Conservation (phyloP, 352 stramenopile species). For the Aphanomyces euteiches region DNA sequence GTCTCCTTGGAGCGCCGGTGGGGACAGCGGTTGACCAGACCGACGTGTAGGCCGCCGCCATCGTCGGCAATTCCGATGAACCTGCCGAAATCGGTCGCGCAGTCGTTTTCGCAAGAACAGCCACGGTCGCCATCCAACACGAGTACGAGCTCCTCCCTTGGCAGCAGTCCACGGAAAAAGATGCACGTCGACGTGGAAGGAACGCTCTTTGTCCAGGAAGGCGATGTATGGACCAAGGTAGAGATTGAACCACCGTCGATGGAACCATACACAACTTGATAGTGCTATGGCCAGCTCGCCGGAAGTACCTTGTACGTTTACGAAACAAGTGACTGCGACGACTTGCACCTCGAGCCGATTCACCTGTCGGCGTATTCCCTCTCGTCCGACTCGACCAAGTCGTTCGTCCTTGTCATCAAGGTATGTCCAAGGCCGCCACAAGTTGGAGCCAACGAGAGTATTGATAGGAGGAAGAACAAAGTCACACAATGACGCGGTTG, state of each 20-base stretch:
- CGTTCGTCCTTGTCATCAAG: slow-evolving; percentile 8
- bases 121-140: background rate
- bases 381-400: background rate
- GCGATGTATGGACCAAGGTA: slow-evolving; percentile 27
- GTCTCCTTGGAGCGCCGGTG: background rate
- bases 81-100: background rate
- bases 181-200: slow-evolving; percentile 5
- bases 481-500: background rate
- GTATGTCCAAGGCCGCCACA: background rate
- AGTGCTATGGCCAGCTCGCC: slow-evolving; percentile 19
- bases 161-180: background rate
- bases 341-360: background rate
- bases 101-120: background rate
- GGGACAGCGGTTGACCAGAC: too few species aligned
- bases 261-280: background rate
- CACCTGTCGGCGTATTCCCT: background rate
- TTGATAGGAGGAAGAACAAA: too few species aligned
- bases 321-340: background rate
- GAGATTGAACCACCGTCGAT: background rate
- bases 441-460: too few species aligned
- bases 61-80: background rate
- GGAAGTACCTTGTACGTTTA: slow-evolving; percentile 22
- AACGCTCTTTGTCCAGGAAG: background rate
- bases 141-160: background rate
- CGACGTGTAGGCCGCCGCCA: too few species aligned